Conservation (phyloP, 257 asterid species). For the Scutellaria minor region DNA sequence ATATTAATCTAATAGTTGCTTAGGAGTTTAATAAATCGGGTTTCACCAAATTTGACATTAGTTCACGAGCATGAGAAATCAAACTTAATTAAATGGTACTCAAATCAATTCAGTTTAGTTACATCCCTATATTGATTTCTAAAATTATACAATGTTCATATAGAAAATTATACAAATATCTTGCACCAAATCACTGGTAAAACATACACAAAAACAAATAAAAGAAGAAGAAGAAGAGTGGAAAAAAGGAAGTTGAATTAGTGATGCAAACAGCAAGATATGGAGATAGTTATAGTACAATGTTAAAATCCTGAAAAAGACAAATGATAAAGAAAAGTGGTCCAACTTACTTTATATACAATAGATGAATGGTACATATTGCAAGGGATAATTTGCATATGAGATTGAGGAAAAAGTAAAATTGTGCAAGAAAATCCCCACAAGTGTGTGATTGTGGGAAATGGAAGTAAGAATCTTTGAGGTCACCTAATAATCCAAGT, state of each 20-base stretch:
- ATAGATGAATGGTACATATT: not conserved
- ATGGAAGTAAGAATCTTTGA: constrained; percentile 25
- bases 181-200: no score
- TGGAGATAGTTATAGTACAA: not conserved
- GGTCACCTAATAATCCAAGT: constrained; percentile 34
- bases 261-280: not conserved
- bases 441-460: constrained; percentile 3
- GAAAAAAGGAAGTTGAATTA: not conserved
- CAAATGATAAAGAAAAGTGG: not conserved
- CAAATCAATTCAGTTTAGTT: no score
- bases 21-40: no score
- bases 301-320: constrained; percentile 12
- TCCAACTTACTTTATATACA: constrained; percentile 2
- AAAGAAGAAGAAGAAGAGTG: no score
- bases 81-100: no score
- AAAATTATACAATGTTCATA: no score
- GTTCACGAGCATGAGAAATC: no score
- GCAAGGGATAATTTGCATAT: constrained; percentile 9
- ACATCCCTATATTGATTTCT: no score
- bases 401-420: not conserved
- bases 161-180: no score
- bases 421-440: constrained; percentile 17
- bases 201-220: no score
- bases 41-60: no score
- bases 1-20: no score